phyloP scores from a whole-genome alignment of 345 rosid species.

The Gossypium thurberi region DNA sequence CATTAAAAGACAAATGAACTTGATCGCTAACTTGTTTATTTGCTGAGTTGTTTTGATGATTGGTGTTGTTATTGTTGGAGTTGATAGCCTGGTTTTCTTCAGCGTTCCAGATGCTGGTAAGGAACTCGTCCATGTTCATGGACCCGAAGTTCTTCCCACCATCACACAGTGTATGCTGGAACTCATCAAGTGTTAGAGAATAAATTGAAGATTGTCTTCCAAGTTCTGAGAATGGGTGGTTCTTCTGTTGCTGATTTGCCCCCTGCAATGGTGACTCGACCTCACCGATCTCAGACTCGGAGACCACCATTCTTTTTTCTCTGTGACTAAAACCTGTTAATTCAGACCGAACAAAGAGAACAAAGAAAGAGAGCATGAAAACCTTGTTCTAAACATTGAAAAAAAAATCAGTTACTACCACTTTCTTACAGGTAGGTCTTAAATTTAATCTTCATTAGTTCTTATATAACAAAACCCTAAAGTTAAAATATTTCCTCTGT shows the following conservation, averaged over 20 bases:
- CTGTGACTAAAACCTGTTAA: neutral
- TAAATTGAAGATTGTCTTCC: constrained; percentile 78
- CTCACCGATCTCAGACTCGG: constrained; percentile 41
- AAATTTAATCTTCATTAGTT: neutral
- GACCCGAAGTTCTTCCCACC: constrained; percentile 83
- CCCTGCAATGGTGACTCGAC: constrained; percentile 35
- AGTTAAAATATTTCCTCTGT: no score
- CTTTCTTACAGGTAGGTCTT: no score
- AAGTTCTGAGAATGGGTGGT: constrained; percentile 39
- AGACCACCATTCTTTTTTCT: constrained; percentile 25
- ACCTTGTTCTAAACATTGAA: neutral
- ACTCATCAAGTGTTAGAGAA: constrained; percentile 79
- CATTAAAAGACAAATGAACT: constrained; percentile 2
- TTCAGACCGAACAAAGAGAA: neutral
- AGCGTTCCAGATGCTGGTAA: constrained; percentile 79
- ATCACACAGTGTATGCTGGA: constrained; percentile 64
- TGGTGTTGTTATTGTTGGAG: constrained; percentile 3
- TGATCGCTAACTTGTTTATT: neutral
- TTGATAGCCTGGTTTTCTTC: constrained; percentile 61
- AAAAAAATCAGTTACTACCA: neutral
- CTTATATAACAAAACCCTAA: neutral
- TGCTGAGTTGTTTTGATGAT: neutral
- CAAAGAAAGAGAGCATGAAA: neutral
- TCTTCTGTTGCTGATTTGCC: constrained; percentile 24
- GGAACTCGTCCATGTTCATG: constrained; percentile 97